phyloP scores from a whole-genome alignment of 352 stramenopile species.

The Globisporangium orthogonon region DNA sequence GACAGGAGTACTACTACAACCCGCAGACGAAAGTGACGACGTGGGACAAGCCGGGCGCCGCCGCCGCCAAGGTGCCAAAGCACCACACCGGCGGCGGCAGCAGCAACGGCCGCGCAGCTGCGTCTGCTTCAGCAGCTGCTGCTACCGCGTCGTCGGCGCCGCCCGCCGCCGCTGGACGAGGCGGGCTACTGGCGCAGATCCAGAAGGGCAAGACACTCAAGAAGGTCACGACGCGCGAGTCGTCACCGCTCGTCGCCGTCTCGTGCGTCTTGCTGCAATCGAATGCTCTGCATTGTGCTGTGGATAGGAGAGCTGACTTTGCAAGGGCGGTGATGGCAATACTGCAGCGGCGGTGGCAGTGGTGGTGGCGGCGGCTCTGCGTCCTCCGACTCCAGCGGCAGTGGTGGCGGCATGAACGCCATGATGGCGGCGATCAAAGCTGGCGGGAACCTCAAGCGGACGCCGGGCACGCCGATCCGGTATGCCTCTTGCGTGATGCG shows the following conservation, averaged over 20 bases:
- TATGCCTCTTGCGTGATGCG: constrained; percentile 1
- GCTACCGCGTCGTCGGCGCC: constrained; percentile 7
- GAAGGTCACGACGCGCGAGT: constrained; percentile 74
- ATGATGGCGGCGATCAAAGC: constrained; percentile 77
- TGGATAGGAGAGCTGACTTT: not conserved
- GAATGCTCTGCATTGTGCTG: too few relatives aligned
- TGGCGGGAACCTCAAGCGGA: constrained; percentile 60
- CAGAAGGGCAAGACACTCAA: constrained; percentile 65
- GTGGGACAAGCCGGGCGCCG: constrained; percentile 59
- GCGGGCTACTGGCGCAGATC: constrained; percentile 63
- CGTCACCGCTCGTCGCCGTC: constrained; percentile 43
- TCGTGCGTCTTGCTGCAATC: constrained; percentile 10
- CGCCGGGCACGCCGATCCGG: constrained; percentile 23
- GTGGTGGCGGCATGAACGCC: constrained; percentile 35
- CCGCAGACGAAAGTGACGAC: constrained; percentile 84
- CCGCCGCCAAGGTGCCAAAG: constrained; percentile 32
- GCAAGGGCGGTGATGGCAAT: not conserved
- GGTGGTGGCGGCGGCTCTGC: constrained; percentile 6
- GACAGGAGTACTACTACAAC: constrained; percentile 89
- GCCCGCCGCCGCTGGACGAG: constrained; percentile 26
- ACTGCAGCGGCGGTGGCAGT: constrained; percentile 6
- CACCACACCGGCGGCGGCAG: constrained; percentile 23
- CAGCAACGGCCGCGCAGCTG: constrained; percentile 3
- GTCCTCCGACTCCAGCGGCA: constrained; percentile 4
- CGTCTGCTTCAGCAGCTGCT: not conserved